These are phyloP conservation scores for Irpex sp. DNA, from an alignment of 1,284 basidiomycete genomes.

Conservation along the genomic window DNA sequence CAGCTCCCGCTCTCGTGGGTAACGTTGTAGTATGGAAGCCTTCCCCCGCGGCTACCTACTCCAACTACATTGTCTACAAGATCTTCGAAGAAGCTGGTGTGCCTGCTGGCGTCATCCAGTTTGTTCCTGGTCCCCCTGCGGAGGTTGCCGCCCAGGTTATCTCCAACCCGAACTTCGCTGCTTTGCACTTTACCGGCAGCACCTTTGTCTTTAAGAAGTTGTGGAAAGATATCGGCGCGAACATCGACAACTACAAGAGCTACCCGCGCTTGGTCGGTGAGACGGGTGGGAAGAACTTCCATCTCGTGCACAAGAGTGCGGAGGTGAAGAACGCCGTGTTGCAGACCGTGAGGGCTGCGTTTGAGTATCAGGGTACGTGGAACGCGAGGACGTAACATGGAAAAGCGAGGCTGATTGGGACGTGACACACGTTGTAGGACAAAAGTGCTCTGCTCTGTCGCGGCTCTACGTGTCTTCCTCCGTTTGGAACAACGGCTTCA, in stretches of 20 bases:
- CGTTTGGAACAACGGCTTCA: constrained; percentile 87
- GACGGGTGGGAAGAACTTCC: constrained; percentile 44
- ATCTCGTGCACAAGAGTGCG: constrained; percentile 5
- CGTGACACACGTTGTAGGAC: constrained; percentile 45
- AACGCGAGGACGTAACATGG: not conserved
- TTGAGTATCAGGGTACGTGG: constrained; percentile 88
- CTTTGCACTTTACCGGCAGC: constrained; percentile 96
- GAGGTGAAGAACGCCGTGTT: constrained; percentile 85
- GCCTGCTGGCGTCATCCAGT: constrained; percentile 95
- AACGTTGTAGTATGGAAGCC: constrained; percentile 99
- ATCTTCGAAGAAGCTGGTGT: constrained; percentile 94
- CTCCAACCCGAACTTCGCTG: constrained; percentile 79
- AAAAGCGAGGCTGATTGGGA: not conserved
- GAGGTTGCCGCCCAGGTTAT: constrained; percentile 83
- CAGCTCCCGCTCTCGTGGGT: constrained; percentile 89
- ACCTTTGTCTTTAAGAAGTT: constrained; percentile 92
- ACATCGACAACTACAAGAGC: constrained; percentile 81
- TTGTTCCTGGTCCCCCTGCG: constrained; percentile 85
- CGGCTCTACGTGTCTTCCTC: constrained; percentile 88
- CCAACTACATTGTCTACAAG: constrained; percentile 92
- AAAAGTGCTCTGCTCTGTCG: constrained; percentile 96
- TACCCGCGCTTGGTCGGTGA: constrained; percentile 98
- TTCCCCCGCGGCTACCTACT: constrained; percentile 91
- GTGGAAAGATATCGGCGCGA: constrained; percentile 93
- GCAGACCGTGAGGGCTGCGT: constrained; percentile 87